phyloP scores from a whole-genome alignment of 1,284 basidiomycete species.

The Cystobasidiaceae sp. region DNA sequence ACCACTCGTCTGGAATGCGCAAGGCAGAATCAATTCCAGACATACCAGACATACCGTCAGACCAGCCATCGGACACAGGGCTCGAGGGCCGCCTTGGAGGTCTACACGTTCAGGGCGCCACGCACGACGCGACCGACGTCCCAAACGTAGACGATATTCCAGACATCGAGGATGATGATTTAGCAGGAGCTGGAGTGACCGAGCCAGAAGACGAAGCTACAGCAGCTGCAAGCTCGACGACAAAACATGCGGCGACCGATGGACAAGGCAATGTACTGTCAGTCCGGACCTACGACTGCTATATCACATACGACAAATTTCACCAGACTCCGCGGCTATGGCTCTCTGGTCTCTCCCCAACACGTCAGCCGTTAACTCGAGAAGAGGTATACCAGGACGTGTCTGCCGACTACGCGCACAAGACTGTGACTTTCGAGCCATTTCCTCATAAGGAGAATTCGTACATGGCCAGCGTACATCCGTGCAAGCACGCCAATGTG shows the following conservation, averaged over 20 bases:
- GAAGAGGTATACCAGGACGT: constrained; percentile 96
- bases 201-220: constrained; percentile 73
- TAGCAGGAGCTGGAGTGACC: constrained; percentile 54
- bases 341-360: constrained; percentile 30
- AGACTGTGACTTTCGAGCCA: constrained; percentile 96
- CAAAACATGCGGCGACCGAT: constrained; percentile 20
- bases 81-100: constrained; percentile 46
- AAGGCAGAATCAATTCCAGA: constrained; percentile 47
- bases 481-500: constrained; percentile 96
- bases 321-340: constrained; percentile 45
- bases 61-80: constrained; percentile 1
- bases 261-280: constrained; percentile 61
- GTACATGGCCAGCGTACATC: constrained; percentile 84
- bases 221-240: constrained; percentile 53
- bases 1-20: background rate
- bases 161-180: constrained; percentile 72
- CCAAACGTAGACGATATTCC: constrained; percentile 89
- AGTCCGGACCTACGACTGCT: constrained; percentile 97
- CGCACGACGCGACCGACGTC: too few relatives aligned
- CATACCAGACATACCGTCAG: constrained; percentile 30
- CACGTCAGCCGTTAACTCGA: constrained; percentile 53
- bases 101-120: constrained; percentile 44
- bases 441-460: constrained; percentile 77
- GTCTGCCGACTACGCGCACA: constrained; percentile 92
- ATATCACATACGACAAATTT: constrained; percentile 99